Evolutionary conservation across 495 filamentous ascomycete genomes (phyloP), one percentile per base, ranked within the genome.

Genomic region (Staphylotrichum longicolle): DNA sequence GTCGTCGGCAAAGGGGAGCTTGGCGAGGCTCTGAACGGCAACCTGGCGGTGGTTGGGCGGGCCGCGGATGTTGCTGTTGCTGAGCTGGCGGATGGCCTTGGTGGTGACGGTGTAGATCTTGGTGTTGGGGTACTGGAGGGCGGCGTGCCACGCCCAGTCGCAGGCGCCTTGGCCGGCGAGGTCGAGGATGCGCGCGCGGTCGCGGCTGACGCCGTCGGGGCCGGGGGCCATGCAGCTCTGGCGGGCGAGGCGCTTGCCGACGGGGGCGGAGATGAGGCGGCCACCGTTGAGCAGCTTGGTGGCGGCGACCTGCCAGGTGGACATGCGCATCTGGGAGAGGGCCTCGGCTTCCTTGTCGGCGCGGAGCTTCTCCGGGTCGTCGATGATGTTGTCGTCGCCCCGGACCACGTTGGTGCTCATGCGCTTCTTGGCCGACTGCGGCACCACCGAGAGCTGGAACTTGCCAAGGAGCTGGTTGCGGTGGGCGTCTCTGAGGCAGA

Each of bases 91-190:
- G 68, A 79, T 77, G 57, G 75, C 75, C 74, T 89, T 87, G 63
- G 86, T 88, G 33, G 87, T 87, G 49, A 89, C 91, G 5, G 92
- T 97, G 74, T 91, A 94, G 50, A 96, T 85, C 71, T 88, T 90
- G 50, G 88, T 85, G 68, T 92, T 86, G 11, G 88, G 90, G 71
- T 92, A 91, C 68, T 91, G 88, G 37, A 87, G 78, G 0, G 94
- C 91, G 37, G 89, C 86, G 71, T 93, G 86, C 94, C 94, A 98
- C 34, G 89, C 95, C 94, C 94, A 98, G 75, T 95, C 92, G 70
- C 90, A 91, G 10, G 88, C 82, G 4, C 85, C 82, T 69, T 91
- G 87, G 46, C 94, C 94, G 27, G 90, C 91, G 37, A 98, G 85
- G 68, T 98, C 94, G 41, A 98, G 82, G 51, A 98, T 88, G 37